Evolutionary conservation across 1,139 yeast genomes (phyloP), one percentile per base, ranked within the genome.

Genomic region (Debaryomyces sp.): DNA sequence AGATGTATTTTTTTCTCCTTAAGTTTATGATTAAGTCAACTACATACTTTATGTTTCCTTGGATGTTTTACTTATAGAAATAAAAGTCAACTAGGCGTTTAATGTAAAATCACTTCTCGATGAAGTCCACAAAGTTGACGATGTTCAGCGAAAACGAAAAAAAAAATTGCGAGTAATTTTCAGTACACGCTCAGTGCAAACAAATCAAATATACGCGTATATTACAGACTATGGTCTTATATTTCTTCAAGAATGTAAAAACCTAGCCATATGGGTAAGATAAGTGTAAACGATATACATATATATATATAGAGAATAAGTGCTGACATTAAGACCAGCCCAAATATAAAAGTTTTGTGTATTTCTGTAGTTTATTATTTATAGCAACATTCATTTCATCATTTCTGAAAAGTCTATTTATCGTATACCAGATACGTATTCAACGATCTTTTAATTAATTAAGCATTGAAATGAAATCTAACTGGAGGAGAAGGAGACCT

Each of bases 151-250:
- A 47, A 49, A 50, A 46, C 39, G 54, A 57, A 61, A 61, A 60
- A 60, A 59, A 57, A 57, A 55, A 54, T 52, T 48, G 48, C 58
- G 71, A 54, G 71, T 66, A 66, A 62, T 48, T 50, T 15, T 54
- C 57, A 46, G 66, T 29, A 51, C 44, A 24, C 5, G 13, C 15
- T 30, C 12, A 17, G 32, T 41, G 22, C 24, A 10, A 29, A 18
- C 21, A 37, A 26, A 4, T 10, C 15, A 38, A 9, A n/a, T 15
- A 29, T 13, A 23, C 29, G 46, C 38, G 46, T 44, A 44, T 44
- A 36, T 44, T 37, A 44, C 46, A 44, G 38, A 37, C 43, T 32
- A 22, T 6, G 5, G 22, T 2, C n/a, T n/a, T 37, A 8, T 24
- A 32, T 12, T 21, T 18, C 12, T 35, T 22, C 26, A 35, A 35